Evolutionary conservation across 139 green algal genomes (phyloP).

Genomic region (Micromonas commoda): DNA sequence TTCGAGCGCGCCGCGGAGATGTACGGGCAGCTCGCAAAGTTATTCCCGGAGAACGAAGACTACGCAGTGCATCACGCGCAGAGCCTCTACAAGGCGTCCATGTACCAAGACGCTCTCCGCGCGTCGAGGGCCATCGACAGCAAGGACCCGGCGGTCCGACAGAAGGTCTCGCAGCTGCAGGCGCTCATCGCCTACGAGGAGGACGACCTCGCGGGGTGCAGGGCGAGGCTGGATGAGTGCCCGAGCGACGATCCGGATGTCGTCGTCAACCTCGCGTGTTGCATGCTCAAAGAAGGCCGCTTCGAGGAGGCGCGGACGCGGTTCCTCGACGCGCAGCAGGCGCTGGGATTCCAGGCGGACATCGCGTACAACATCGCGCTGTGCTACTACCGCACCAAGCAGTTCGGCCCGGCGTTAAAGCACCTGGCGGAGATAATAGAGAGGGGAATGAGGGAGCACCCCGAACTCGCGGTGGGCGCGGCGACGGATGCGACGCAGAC

Average conservation of each 20-base stretch:
- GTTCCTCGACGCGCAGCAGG: slow-evolving; percentile 54
- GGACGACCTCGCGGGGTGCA: slow-evolving; percentile 60
- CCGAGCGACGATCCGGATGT: slow-evolving; percentile 47
- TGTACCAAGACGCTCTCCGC: slow-evolving; percentile 52
- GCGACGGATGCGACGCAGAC: slow-evolving; percentile 42
- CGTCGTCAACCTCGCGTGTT: slow-evolving; percentile 46
- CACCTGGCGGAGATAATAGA: slow-evolving; percentile 77
- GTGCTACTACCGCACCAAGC: slow-evolving; percentile 71
- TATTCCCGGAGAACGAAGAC: slow-evolving; percentile 50
- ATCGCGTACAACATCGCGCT: slow-evolving; percentile 74
- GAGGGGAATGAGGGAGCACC: slow-evolving; percentile 65
- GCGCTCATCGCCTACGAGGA: slow-evolving; percentile 68
- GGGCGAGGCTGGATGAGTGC: slow-evolving; percentile 56
- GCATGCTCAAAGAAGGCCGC: slow-evolving; percentile 32
- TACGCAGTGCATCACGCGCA: slow-evolving; percentile 67
- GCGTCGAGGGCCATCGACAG: slow-evolving; percentile 44
- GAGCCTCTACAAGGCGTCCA: slow-evolving; percentile 54
- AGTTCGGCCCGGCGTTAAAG: slow-evolving; percentile 68
- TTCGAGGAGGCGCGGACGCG: slow-evolving; percentile 48
- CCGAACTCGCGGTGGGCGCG: slow-evolving; percentile 74
- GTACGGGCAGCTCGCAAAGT: slow-evolving; percentile 52
- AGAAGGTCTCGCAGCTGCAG: slow-evolving; percentile 49
- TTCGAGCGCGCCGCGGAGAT: slow-evolving; percentile 54
- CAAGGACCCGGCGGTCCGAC: slow-evolving; percentile 12
- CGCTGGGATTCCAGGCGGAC: slow-evolving; percentile 47